Evolutionary conservation across 208 protist species (phyloP), one percentile per base, ranked within the genome.

Genomic region (Wallacemonas rigidus): DNA sequence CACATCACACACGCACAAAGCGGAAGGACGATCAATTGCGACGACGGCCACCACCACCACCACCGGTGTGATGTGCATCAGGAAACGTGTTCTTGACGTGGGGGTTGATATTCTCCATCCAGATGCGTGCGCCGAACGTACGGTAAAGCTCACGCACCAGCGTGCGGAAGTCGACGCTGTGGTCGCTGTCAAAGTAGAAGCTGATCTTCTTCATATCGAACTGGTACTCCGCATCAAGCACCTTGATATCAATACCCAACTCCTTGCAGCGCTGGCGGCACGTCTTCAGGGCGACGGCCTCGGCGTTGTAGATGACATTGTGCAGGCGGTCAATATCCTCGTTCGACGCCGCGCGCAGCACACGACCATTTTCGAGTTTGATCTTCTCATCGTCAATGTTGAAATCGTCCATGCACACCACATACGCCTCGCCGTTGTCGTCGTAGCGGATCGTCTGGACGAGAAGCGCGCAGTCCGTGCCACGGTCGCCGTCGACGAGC

Each of bases 151-250:
- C 90, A 0, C 89, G 77, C 15, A 97, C 91, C 0, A 98, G 81
- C n/a, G 75, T 72, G 15, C 94, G 89, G 71, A 98, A 98, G 74
- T 98, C 94, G 2, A 97, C 85, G 71, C 84, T 87, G 79, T 92
- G 83, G 70, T 93, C 92, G 78, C 86, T 88, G 71, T 96, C 82
- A 65, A 95, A 98, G 81, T 92, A 98, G 70, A 98, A 98, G 71
- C 87, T 93, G 57, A 98, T 87, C 77, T 98, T 98, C 74, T 97
- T 96, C 84, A 89, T 91, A 71, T 98, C 94, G 68, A 97, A 97
- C 90, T 98, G 94, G 71, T 96, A 97, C 72, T 98, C 92, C 39
- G 86, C 85, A 72, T 96, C 92, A 41, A 89, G 67, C 26, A 97
- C 69, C 58, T 89, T 82, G 50, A 96, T 95, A 38, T 86, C 84